These are phyloP conservation scores for Inonotus obliquus DNA, from an alignment of 1,284 basidiomycete species.

Conservation along the genomic window DNA sequence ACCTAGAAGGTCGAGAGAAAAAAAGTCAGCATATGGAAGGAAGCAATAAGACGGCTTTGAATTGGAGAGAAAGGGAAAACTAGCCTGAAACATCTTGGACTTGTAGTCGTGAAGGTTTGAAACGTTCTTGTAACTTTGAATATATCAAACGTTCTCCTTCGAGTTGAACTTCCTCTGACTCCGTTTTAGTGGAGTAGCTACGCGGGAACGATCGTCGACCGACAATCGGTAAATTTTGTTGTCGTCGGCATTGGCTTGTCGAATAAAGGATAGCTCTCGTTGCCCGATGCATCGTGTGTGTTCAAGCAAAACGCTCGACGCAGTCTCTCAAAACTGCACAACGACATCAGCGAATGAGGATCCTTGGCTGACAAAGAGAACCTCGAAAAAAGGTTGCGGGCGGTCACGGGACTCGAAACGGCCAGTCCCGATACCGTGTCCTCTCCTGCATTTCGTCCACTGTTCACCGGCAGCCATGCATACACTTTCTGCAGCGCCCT, in stretches of 20 bases:
- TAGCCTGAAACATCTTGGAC: constrained; percentile 89
- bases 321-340: background rate
- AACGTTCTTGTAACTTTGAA: constrained; percentile 67
- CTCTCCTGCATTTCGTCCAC: no score
- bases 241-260: background rate
- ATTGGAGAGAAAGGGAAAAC: background rate
- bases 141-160: constrained; percentile 71
- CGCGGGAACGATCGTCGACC: background rate
- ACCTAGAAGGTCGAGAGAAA: constrained; percentile 44
- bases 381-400: background rate
- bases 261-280: background rate
- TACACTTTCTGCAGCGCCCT: background rate
- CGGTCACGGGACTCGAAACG: constrained; percentile 7
- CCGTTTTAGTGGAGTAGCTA: constrained; percentile 12
- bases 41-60: background rate
- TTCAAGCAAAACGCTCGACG: background rate
- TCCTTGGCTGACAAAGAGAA: constrained; percentile 4
- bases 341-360: constrained; percentile 5
- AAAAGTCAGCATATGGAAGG: background rate
- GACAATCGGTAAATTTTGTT: background rate
- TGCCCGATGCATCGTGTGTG: constrained; percentile 1
- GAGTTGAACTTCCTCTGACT: constrained; percentile 30
- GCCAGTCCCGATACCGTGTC: background rate
- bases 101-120: constrained; percentile 70
- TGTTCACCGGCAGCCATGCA: background rate